phyloP scores from a whole-genome alignment of 2,329 filamentous ascomycete genomes.

The Botryotinia globosa region DNA sequence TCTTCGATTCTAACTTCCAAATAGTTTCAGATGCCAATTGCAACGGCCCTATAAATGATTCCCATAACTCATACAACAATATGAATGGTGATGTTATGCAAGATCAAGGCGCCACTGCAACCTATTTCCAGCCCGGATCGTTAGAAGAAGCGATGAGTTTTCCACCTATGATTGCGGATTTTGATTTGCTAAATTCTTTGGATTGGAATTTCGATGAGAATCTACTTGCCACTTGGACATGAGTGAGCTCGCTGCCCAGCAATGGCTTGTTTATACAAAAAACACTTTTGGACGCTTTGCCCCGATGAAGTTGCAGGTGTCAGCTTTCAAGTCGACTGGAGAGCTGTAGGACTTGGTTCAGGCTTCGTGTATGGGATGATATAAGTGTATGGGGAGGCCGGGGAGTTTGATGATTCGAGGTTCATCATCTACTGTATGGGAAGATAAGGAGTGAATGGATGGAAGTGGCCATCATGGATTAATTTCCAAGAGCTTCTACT shows the following conservation, averaged over 20 bases:
- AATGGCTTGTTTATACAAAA: background rate
- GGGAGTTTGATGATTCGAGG: too few species aligned
- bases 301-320: background rate
- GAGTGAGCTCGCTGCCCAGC: background rate
- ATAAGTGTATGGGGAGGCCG: background rate
- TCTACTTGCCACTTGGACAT: slow-evolving; percentile 8
- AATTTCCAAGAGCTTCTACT: background rate
- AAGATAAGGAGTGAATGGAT: background rate
- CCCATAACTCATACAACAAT: background rate
- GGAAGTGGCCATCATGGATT: background rate
- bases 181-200: slow-evolving; percentile 26
- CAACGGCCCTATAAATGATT: background rate
- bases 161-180: slow-evolving; percentile 19
- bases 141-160: slow-evolving; percentile 17
- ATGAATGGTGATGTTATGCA: background rate
- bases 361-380: background rate
- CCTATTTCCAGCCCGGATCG: slow-evolving; percentile 11
- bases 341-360: too few species aligned
- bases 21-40: background rate
- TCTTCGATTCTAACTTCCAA: background rate
- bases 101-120: slow-evolving; percentile 8
- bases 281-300: too few species aligned
- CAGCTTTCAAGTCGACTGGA: too few species aligned
- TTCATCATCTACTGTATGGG: background rate
- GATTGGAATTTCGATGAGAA: slow-evolving; percentile 27